These are phyloP conservation scores for Hemileccinum impolitum DNA, from an alignment of 768 basidiomycete species.

Conservation along the genomic window DNA sequence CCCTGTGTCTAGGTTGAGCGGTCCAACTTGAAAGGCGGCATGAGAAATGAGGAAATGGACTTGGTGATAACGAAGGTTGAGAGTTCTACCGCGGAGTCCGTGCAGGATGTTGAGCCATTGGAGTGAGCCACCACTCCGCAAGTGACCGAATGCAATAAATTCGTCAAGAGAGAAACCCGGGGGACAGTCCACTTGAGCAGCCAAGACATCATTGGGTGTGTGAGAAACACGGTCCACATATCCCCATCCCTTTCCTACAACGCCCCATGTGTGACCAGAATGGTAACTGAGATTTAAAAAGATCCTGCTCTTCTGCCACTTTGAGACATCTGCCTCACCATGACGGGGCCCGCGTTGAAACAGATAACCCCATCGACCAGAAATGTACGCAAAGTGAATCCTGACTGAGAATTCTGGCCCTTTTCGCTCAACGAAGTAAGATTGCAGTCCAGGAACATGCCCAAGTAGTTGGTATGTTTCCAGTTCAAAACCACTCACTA, in stretches of 20 bases:
- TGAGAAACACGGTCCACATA: neutral
- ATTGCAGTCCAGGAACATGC: constrained; percentile 27
- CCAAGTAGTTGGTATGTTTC: neutral
- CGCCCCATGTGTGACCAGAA: too few relatives aligned
- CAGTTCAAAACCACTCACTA: too few relatives aligned
- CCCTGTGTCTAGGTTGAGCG: neutral
- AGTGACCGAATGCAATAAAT: neutral
- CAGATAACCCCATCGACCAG: too few relatives aligned
- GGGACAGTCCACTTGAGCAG: neutral
- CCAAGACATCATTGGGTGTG: neutral
- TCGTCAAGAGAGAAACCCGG: neutral
- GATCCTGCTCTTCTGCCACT: too few relatives aligned
- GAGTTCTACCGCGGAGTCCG: neutral
- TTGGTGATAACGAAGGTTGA: neutral
- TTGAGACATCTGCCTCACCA: too few relatives aligned
- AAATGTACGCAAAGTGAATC: neutral
- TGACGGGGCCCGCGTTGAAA: too few relatives aligned
- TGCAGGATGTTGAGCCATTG: neutral
- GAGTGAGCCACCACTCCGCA: neutral
- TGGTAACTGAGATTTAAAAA: too few relatives aligned
- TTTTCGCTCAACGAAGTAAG: neutral
- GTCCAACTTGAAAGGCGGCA: neutral
- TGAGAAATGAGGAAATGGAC: neutral
- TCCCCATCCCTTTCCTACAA: too few relatives aligned
- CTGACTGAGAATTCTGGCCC: neutral